Percentiles rank a stretch among this genome's conserved stretches.
phyloP scores from a whole-genome alignment of 306 rosid genomes.

The Fagus sylvatica region DNA sequence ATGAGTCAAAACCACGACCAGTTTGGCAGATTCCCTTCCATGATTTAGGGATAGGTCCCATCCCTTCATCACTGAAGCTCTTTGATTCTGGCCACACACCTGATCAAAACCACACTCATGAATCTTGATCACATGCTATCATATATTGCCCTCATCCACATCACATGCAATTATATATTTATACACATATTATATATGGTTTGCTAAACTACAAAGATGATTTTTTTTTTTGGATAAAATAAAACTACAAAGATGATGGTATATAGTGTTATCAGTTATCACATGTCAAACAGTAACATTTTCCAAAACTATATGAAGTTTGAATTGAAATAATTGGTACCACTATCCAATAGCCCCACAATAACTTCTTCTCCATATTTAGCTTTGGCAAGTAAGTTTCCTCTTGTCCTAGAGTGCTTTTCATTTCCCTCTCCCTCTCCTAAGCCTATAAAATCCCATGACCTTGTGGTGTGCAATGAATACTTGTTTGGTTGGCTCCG shows the following conservation, averaged over 20 bases:
- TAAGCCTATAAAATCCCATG: conserved; percentile 58
- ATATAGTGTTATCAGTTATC: too few relatives aligned
- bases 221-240: too few relatives aligned
- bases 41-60: conserved; percentile 67
- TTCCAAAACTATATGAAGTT: background rate
- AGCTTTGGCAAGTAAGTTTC: conserved; percentile 50
- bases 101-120: conserved; percentile 21
- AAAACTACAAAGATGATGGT: too few relatives aligned
- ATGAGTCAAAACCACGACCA: conserved; percentile 60
- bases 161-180: background rate
- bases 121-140: conserved; percentile 18
- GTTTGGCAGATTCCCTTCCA: conserved; percentile 82
- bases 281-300: conserved; percentile 22
- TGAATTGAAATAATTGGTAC: conserved; percentile 24
- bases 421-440: conserved; percentile 25
- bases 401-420: conserved; percentile 12
- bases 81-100: conserved; percentile 90
- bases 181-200: background rate
- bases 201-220: background rate
- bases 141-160: background rate
- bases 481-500: conserved; percentile 38
- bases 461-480: conserved; percentile 59
- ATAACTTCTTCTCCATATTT: conserved; percentile 58
- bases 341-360: conserved; percentile 71
- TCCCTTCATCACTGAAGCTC: conserved; percentile 77